Evolutionary conservation across 768 basidiomycete species (phyloP), one percentile per base, ranked within the genome.

Genomic region (Termitomyces sp.): DNA sequence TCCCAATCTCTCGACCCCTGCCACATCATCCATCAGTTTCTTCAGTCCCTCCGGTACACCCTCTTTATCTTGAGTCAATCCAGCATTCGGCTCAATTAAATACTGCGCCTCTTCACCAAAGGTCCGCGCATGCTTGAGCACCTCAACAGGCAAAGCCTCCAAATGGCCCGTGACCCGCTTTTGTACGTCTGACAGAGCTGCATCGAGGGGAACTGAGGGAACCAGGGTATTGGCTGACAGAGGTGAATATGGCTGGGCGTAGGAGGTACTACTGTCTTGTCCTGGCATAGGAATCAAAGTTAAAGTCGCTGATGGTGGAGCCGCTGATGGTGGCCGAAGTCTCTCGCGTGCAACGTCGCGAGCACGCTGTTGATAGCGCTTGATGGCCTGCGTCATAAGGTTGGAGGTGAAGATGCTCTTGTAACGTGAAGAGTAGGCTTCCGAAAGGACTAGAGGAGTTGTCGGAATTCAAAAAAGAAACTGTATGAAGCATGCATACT

Each of bases 391-490:
- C 35, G 76, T 75, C 64, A 86, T 81, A 1, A 75, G 69, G 33
- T 73, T 77, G 0, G 81, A 76, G 45, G 79, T 79, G 24, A 90
- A 71, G 0, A 79, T 81, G 18, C 70, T 76, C 65, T 88, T 85
- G 71, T 91, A 92, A n/a, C 82, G 79, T 5, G 77, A 80, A 0
- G 85, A 85, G 62, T 84, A 88, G 2, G 83, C 85, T 64, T 92
- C 90, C 20, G 86, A 80, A 33, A 90, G 66, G 54, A 91, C 88
- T 87, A 42, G 9, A 28, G 15, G 55, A 28, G 2, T 13, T 46
- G 13, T 52, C 13, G 35, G 39, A 24, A 24, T 38, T 42, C 6
- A 20, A 13, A 22, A 33, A 40, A 38, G 8, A 28, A 22, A 55
- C 2, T n/a, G n/a, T 36, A 38, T 22, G 42, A 51, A 39, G 32